Conservation (phyloP, 257 asterid species). For the Solanum commersonii region DNA sequence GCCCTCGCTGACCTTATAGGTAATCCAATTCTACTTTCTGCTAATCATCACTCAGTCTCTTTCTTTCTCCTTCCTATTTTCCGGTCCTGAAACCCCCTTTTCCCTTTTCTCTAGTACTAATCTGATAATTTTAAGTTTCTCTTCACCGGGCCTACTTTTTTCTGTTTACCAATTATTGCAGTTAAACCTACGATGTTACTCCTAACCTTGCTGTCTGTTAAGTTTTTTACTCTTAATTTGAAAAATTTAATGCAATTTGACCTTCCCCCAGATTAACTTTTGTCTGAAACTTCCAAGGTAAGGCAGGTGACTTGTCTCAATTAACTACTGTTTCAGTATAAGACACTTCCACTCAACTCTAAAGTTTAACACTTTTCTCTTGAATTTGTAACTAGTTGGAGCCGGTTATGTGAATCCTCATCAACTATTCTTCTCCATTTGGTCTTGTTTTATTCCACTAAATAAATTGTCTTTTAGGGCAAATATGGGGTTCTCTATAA, state of each 20-base stretch:
- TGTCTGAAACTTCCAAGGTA: not conserved
- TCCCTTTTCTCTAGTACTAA: not conserved
- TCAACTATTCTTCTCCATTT: not conserved
- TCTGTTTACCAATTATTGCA: not conserved
- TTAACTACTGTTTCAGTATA: not conserved
- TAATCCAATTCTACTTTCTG: constrained; percentile 9
- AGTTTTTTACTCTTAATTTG: not conserved
- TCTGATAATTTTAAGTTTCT: not conserved
- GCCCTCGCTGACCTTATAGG: constrained; percentile 91
- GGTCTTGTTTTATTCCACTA: not conserved
- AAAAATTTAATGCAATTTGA: not conserved
- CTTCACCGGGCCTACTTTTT: not conserved
- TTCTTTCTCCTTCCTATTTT: not conserved
- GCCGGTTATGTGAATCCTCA: not conserved
- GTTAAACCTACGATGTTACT: not conserved
- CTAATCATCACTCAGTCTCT: not conserved
- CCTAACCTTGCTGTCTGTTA: not conserved
- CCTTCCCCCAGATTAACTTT: not conserved
- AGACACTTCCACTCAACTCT: not conserved
- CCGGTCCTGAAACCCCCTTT: not conserved
- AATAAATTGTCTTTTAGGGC: not conserved
- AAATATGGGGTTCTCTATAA: not conserved
- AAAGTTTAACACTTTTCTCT: not conserved
- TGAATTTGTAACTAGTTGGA: not conserved
- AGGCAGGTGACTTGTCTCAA: not conserved